A percentile compares a stretch with the other conserved stretches of the same genome.
phyloP scores from a whole-genome alignment of 2,329 filamentous ascomycete genomes.

The Pseudonectria foliicola region DNA sequence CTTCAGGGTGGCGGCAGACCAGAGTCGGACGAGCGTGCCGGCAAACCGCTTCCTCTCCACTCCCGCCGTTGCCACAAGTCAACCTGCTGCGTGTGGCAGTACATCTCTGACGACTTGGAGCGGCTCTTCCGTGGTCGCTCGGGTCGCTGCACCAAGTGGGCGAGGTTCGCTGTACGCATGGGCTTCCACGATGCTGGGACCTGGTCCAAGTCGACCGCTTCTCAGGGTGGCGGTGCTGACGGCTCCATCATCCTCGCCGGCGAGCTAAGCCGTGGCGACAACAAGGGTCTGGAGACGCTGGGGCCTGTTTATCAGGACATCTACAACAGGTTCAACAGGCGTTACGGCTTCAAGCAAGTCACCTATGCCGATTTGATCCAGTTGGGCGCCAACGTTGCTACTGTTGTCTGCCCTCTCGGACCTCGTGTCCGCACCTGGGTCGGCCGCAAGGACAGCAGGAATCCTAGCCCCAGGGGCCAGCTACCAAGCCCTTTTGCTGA shows the following conservation, averaged over 20 bases:
- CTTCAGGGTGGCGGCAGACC: conserved; percentile 25
- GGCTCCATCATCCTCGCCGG: conserved; percentile 35
- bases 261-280: conserved; percentile 33
- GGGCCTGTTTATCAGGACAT: conserved; percentile 32
- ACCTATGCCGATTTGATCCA: conserved; percentile 49
- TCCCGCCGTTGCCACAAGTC: conserved; percentile 26
- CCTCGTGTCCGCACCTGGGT: conserved; percentile 45
- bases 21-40: conserved; percentile 18
- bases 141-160: conserved; percentile 35
- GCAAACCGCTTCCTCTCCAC: conserved; percentile 17
- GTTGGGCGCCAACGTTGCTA: conserved; percentile 43
- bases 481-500: conserved; percentile 36
- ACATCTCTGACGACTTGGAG: conserved; percentile 34
- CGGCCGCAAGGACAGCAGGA: conserved; percentile 40
- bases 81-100: conserved; percentile 39
- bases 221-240: conserved; percentile 37
- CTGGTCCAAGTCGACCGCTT: conserved; percentile 31
- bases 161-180: conserved; percentile 37
- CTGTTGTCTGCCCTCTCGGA: conserved; percentile 37
- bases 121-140: conserved; percentile 28
- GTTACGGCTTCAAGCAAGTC: conserved; percentile 30
- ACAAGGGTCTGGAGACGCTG: conserved; percentile 41
- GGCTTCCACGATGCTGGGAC: conserved; percentile 42
- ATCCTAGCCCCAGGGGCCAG: conserved; percentile 31
- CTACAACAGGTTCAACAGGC: conserved; percentile 31